Percentiles rank a stretch among this genome's conserved stretches.
These are phyloP conservation scores for Melastoma candidum DNA, from an alignment of 441 rosid genomes.

Conservation along the genomic window DNA sequence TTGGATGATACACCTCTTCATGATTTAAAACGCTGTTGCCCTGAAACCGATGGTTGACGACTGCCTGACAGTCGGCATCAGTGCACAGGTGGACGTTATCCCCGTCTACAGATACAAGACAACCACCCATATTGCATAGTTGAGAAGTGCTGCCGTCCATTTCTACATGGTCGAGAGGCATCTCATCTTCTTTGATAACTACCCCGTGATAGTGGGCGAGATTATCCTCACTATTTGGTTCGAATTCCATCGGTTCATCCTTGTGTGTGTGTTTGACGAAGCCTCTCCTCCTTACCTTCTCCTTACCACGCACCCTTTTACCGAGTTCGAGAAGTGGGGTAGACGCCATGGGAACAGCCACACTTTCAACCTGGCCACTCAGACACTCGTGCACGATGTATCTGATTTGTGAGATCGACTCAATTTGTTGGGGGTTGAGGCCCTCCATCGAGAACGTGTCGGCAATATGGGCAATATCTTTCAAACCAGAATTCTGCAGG, in stretches of 20 bases:
- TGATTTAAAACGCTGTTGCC: conserved; percentile 23
- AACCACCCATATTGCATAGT: conserved; percentile 9
- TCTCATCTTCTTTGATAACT: conserved; percentile 27
- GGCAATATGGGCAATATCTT: conserved; percentile 75
- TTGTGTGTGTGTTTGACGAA: conserved; percentile 65
- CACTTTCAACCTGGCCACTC: conserved; percentile 74
- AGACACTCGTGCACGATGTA: conserved; percentile 82
- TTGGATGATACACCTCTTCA: conserved; percentile 8
- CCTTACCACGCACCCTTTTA: conserved; percentile 77
- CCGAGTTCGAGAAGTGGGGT: conserved; percentile 44
- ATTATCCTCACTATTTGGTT: conserved; percentile 65
- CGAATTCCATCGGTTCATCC: conserved; percentile 56
- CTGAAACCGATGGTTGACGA: conserved; percentile 24
- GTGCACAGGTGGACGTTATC: conserved; percentile 35
- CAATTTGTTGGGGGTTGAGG: conserved; percentile 62
- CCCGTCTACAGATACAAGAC: conserved; percentile 34
- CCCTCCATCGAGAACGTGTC: conserved; percentile 70
- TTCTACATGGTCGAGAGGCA: conserved; percentile 5
- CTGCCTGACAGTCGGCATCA: conserved; percentile 22
- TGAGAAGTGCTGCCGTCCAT: conserved; percentile 7
- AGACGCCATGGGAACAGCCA: conserved; percentile 23
- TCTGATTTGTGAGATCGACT: conserved; percentile 62
- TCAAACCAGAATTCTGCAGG: conserved; percentile 76
- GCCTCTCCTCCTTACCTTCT: conserved; percentile 69
- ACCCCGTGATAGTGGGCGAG: conserved; percentile 47